Evolutionary conservation across 2,329 filamentous ascomycete species (phyloP).

Genomic region (Reticulascus tulasneorum): DNA sequence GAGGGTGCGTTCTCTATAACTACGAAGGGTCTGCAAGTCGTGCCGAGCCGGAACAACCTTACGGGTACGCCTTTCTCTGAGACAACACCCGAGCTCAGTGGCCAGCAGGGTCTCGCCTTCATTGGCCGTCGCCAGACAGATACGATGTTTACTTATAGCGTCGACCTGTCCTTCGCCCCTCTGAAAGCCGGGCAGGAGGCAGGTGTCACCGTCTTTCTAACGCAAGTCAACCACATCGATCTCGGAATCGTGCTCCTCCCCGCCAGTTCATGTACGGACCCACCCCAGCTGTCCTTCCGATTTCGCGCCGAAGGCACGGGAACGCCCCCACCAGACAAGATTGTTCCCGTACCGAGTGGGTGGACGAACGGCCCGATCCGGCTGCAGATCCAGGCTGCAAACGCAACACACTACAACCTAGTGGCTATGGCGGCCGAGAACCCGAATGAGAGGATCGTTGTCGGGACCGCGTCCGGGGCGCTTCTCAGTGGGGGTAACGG

Average conservation of each 20-base stretch:
- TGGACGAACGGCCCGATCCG: conserved; percentile 33
- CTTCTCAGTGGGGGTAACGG: conserved; percentile 12
- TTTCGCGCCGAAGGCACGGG: conserved; percentile 38
- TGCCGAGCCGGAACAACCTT: conserved; percentile 16
- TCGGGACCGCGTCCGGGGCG: conserved; percentile 27
- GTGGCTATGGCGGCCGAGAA: conserved; percentile 26
- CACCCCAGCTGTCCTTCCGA: conserved; percentile 36
- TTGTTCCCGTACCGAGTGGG: conserved; percentile 31
- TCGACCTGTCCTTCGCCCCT: conserved; percentile 41
- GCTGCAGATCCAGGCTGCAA: conserved; percentile 37
- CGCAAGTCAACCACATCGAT: conserved; percentile 48
- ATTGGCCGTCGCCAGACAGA: conserved; percentile 52
- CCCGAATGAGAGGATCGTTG: conserved; percentile 10
- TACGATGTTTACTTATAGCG: conserved; percentile 47
- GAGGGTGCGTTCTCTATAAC: conserved; percentile 32
- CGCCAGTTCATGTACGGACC: background rate
- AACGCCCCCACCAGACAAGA: conserved; percentile 26
- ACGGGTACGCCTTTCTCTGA: conserved; percentile 28
- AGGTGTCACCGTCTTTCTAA: conserved; percentile 50
- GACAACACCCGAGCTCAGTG: conserved; percentile 36
- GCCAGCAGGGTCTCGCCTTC: conserved; percentile 39
- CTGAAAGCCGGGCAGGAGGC: conserved; percentile 39
- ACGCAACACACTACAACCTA: conserved; percentile 40
- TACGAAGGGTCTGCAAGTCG: conserved; percentile 20
- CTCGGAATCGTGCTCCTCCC: conserved; percentile 34